Base-by-base conservation (phyloP, 2,329 filamentous ascomycete genomes). In the Penicillium sp. region DNA sequence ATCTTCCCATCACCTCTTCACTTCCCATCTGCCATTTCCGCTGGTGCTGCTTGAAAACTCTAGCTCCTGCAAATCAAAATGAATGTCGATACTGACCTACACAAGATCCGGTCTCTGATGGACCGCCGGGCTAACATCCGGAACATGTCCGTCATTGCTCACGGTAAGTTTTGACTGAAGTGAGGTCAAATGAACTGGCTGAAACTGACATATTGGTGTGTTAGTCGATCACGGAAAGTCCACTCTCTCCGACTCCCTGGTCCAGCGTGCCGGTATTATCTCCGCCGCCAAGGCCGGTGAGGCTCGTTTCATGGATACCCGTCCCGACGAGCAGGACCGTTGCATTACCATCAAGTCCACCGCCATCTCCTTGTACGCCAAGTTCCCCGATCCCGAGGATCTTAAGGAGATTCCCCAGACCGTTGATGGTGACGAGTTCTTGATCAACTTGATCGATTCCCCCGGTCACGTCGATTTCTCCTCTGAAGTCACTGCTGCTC, bases 381-480 rank as follows among this genome's bases (percentile, higher is more conserved):
- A 86, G 70, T 86, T 99, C 66, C 79, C 83, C 59, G 86, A 89
- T 67, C 80, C 84, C 45, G 93, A 97, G 56, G 94, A 97, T 75
- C 75, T 97, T 66, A 96, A 96, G 86, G 94, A 99, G 75, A 91
- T 97, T 68, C 88, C 89, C 67, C 86, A 87, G 77, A 88, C 90
- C 81, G 89, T 90, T 67, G 84, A 91, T 62, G 94, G 94, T 79
- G 89, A 88, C 78, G 91, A 96, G 78, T 99, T 99, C 89, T 84
- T 99, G 84, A 95, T 99, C 88, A 99, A 99, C 88, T 85, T 99
- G 81, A 99, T 99, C 78, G 94, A 99, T 81, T 99, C 94, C 58
- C 94, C 94, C 62, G 94, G 94, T 86, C 94, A 99, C 93, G 94
- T 99, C 83, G 94, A 99, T 83, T 99, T 99, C 88, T 99, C 94